Conservation (phyloP, 2,329 filamentous ascomycete species). For the Talaromyces sp. region DNA sequence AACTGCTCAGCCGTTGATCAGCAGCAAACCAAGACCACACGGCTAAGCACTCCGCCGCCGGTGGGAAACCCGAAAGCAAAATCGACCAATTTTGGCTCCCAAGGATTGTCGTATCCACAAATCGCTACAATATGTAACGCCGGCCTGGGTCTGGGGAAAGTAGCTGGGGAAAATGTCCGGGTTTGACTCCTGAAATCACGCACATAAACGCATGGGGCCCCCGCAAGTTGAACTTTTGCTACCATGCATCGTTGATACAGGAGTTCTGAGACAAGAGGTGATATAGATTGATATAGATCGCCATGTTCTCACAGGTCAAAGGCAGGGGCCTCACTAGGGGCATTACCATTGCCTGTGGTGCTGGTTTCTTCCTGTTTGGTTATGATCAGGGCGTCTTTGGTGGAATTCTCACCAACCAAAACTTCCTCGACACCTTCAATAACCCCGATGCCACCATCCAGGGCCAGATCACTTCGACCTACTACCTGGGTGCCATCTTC, state of each 20-base stretch:
- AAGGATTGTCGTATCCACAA: too few species aligned
- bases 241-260: too few species aligned
- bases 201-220: not conserved
- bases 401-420: not conserved
- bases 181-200: not conserved
- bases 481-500: conserved; percentile 27
- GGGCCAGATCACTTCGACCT: conserved; percentile 1
- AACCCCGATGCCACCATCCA: not conserved
- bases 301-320: not conserved
- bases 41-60: too few species aligned
- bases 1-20: too few species aligned
- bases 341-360: conserved; percentile 4
- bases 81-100: too few species aligned
- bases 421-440: conserved; percentile 2
- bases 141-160: not conserved
- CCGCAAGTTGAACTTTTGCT: too few species aligned
- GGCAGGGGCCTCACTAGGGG: not conserved
- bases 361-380: conserved; percentile 3
- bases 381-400: conserved; percentile 6
- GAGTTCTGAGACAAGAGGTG: too few species aligned
- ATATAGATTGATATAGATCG: too few species aligned
- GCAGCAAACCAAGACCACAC: too few species aligned
- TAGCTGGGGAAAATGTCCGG: not conserved
- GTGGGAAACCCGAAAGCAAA: too few species aligned
- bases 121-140: not conserved